Evolutionary conservation across 1,139 yeast species (phyloP).

Genomic region (Pichia sp.): DNA sequence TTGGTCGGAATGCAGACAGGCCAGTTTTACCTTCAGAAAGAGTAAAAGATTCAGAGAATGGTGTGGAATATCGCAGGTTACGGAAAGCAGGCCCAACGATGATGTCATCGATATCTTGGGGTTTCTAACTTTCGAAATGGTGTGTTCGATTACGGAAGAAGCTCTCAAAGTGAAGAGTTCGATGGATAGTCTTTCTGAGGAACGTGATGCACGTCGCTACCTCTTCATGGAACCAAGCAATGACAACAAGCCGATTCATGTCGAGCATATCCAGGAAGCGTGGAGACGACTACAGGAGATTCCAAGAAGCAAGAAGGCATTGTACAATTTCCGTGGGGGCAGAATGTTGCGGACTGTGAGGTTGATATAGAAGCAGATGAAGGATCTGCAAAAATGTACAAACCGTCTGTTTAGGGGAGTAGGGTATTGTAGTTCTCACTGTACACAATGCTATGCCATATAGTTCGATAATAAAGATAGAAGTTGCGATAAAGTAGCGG

Average conservation of each 20-base stretch:
- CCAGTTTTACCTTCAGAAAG: constrained; percentile 91
- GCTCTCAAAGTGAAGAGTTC: constrained; percentile 72
- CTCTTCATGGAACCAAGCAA: constrained; percentile 91
- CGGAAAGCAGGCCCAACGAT: constrained; percentile 90
- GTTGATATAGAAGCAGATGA: constrained; percentile 5
- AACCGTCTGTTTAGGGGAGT: too few species aligned
- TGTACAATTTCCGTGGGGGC: constrained; percentile 78
- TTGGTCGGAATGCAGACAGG: constrained; percentile 98
- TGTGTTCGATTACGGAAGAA: constrained; percentile 88
- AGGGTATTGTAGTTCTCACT: too few species aligned
- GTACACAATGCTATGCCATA: too few species aligned
- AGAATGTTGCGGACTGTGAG: constrained; percentile 26
- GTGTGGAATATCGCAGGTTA: constrained; percentile 82
- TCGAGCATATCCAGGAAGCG: constrained; percentile 86
- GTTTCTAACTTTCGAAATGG: constrained; percentile 92
- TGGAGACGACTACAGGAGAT: constrained; percentile 76
- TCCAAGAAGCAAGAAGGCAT: constrained; percentile 57
- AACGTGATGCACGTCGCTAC: constrained; percentile 41
- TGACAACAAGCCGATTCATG: constrained; percentile 73
- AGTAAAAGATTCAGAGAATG: constrained; percentile 91
- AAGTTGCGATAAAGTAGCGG: too few species aligned
- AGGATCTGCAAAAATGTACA: too few species aligned
- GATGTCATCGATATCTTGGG: constrained; percentile 96
- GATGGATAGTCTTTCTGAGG: constrained; percentile 20
- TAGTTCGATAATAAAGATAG: too few species aligned